These are phyloP conservation scores for Glycine latifolia DNA, from an alignment of 306 rosid genomes.

Conservation along the genomic window DNA sequence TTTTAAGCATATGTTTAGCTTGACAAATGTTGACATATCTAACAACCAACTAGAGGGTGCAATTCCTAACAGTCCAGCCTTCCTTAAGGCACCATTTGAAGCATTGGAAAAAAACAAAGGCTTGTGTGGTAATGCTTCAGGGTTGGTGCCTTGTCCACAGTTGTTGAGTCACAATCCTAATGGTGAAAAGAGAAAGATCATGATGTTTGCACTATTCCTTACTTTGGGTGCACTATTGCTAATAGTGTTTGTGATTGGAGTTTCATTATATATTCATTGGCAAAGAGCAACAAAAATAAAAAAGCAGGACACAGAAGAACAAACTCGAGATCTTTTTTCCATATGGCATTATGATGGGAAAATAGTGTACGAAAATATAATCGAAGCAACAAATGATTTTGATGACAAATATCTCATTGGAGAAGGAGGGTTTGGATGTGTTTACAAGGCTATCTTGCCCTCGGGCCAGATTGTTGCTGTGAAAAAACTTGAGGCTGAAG, in stretches of 20 bases:
- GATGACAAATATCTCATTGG: conserved; percentile 43
- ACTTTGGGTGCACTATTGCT: conserved; percentile 9
- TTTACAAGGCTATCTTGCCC: conserved; percentile 44
- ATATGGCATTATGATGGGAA: conserved; percentile 42
- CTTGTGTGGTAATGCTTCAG: conserved; percentile 37
- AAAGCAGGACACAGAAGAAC: conserved; percentile 14
- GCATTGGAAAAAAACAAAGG: conserved; percentile 34
- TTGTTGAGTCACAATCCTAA: neutral
- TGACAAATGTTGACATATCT: conserved; percentile 55
- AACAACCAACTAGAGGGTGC: conserved; percentile 44
- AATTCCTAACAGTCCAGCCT: conserved; percentile 43
- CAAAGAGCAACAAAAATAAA: neutral
- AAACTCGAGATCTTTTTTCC: conserved; percentile 24
- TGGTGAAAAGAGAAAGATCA: neutral
- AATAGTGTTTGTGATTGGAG: neutral
- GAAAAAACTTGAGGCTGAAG: conserved; percentile 41
- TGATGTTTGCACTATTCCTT: neutral
- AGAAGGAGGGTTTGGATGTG: conserved; percentile 42
- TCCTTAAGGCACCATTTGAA: conserved; percentile 29
- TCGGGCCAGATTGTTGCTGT: conserved; percentile 46
- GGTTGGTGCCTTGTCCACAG: conserved; percentile 13
- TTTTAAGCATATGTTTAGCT: conserved; percentile 44
- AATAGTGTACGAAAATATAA: conserved; percentile 33
- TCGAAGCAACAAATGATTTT: conserved; percentile 47
- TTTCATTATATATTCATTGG: conserved; percentile 6